These are phyloP conservation scores for Colletotrichum cordylinicola DNA, from an alignment of 2,329 filamentous ascomycete genomes.

Conservation along the genomic window DNA sequence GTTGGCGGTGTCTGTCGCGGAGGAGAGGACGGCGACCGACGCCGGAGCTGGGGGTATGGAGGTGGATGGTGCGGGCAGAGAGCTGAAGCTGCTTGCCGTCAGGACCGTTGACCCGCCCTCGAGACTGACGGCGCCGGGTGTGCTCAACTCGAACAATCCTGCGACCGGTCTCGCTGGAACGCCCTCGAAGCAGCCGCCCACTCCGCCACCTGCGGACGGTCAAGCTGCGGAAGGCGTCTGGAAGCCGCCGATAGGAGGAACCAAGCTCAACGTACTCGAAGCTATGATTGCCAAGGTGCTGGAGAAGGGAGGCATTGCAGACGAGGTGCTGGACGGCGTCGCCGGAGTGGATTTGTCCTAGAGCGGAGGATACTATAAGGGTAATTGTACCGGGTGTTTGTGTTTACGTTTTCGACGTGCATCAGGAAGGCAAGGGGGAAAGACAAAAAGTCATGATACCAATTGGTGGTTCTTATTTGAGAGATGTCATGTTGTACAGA, in stretches of 20 bases:
- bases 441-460: constrained; percentile 19
- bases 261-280: constrained; percentile 75
- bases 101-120: constrained; percentile 79
- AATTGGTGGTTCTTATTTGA: constrained; percentile 2
- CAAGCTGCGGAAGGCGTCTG: constrained; percentile 76
- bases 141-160: constrained; percentile 68
- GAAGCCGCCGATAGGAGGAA: constrained; percentile 84
- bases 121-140: constrained; percentile 72
- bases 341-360: constrained; percentile 75
- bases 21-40: constrained; percentile 34
- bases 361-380: constrained; percentile 8
- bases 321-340: constrained; percentile 84
- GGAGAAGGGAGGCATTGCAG: constrained; percentile 78
- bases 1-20: constrained; percentile 81
- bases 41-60: constrained; percentile 41
- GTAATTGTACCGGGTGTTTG: not conserved
- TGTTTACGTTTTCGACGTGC: not conserved
- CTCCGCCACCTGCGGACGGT: constrained; percentile 53
- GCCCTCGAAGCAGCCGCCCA: constrained; percentile 42
- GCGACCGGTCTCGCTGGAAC: constrained; percentile 49
- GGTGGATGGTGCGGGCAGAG: constrained; percentile 43
- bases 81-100: constrained; percentile 69
- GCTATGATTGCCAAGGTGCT: constrained; percentile 80
- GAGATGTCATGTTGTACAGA: constrained; percentile 18
- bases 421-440: not conserved